Evolutionary conservation across 2,329 filamentous ascomycete species (phyloP), one percentile per base, ranked within the genome.

Genomic region (Calonectria pteridis): DNA sequence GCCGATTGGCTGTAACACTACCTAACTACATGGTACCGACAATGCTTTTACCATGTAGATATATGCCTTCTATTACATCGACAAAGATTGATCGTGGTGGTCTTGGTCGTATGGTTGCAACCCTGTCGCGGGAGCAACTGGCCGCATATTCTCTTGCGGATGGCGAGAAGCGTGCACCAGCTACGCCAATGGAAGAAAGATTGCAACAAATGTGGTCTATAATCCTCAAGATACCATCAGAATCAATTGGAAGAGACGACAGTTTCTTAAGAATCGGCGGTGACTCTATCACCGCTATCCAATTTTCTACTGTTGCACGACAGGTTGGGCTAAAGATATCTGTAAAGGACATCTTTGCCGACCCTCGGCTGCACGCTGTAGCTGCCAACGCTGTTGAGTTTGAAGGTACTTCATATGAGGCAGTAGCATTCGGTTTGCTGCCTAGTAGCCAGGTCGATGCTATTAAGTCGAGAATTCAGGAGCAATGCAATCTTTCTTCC

Each of bases 171-270:
- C 59, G 59, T 4, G 59, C 59, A 18, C 59, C 59, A 18, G 3
- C 13, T 2, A 63, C 59, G 16, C 37, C 37, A 9, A 63, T 63
- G 59, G 59, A 63, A 23, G 23, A 63, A 10, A 28, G 29, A 37
- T 6, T 84, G 14, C 79, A 77, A 31, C 59, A 71, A 18, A 75
- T 83, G 29, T 86, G 86, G 84, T 77, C 80, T 6, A 14, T 26
- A 14, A 63, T 64, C 9, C 59, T 64, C 28, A 64, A 23, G 76
- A 81, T 5, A 77, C 85, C 0, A 77, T 87, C 6, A 76, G 77
- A 14, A 72, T 85, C 7, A 11, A 63, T 72, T 18, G 37, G 73
- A 3, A 67, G 55, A 33, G 64, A 76, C 1, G 71, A 75, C 6
- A 71, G 23, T 11, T 73, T 73, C 28, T 63, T 75, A 23, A 53